A percentile compares a stretch with the other conserved stretches of the same genome.
Conservation (phyloP, 371 early-diverging fungal genomes). For the Mortierella sp. region DNA sequence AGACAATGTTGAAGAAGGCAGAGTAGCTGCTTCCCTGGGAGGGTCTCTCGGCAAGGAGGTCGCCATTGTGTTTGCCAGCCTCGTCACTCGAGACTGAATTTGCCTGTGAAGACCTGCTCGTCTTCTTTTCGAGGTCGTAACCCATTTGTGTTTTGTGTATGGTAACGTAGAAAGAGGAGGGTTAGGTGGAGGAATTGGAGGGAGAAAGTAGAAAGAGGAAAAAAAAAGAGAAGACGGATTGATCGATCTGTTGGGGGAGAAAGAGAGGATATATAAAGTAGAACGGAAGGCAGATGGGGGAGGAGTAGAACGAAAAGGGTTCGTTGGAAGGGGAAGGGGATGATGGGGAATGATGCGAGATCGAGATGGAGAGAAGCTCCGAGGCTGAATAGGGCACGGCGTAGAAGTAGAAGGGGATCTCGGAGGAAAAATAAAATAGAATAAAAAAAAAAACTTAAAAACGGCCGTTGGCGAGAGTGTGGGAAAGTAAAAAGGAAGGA, state of each 20-base stretch:
- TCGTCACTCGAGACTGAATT: slow-evolving; percentile 33
- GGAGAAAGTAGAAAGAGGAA: neutral
- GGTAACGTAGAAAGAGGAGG: neutral
- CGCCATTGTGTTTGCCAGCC: slow-evolving; percentile 12
- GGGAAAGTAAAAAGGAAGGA: neutral
- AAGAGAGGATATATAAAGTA: neutral
- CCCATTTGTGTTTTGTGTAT: slow-evolving; percentile 13
- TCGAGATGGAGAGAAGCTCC: neutral
- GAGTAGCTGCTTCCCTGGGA: slow-evolving; percentile 51
- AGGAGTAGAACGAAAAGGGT: neutral
- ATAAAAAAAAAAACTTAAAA: neutral
- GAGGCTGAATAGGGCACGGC: neutral
- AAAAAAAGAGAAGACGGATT: neutral
- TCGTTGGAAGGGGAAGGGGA: neutral
- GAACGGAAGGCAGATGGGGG: neutral
- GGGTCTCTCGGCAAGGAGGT: slow-evolving; percentile 49
- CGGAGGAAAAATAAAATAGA: neutral
- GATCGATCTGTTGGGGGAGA: neutral
- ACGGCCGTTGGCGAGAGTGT: neutral
- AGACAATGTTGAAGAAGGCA: slow-evolving; percentile 77
- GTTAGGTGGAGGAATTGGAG: neutral
- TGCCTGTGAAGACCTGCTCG: neutral
- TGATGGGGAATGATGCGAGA: neutral
- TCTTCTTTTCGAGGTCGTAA: slow-evolving; percentile 10
- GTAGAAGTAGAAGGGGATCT: neutral